A percentile compares a stretch with the other conserved stretches of the same genome.
phyloP scores from a whole-genome alignment of 192 early-diverging fungal species.

The Chytriomyces sp. region DNA sequence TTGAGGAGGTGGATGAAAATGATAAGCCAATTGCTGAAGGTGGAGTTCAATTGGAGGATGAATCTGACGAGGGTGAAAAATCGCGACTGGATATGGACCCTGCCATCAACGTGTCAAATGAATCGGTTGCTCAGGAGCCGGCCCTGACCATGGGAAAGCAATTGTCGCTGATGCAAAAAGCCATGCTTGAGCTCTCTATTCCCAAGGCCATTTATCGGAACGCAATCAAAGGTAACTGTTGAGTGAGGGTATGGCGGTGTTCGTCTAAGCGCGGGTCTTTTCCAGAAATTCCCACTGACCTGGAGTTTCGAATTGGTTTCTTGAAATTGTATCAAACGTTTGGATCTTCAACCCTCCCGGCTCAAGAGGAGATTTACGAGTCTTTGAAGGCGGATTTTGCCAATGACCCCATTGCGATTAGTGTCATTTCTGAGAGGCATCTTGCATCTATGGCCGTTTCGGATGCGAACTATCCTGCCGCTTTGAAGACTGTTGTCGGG shows the following conservation, averaged over 20 bases:
- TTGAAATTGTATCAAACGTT: constrained; percentile 65
- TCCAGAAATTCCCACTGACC: constrained; percentile 64
- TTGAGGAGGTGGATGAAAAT: constrained; percentile 39
- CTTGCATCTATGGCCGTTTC: constrained; percentile 43
- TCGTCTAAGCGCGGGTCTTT: background rate
- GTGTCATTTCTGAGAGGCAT: constrained; percentile 57
- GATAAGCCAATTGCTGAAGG: constrained; percentile 34
- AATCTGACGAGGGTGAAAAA: constrained; percentile 52
- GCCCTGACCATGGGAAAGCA: constrained; percentile 41
- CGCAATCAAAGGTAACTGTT: constrained; percentile 66
- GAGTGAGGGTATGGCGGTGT: background rate
- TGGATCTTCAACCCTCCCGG: constrained; percentile 48
- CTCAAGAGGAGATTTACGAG: constrained; percentile 48
- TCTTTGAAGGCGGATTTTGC: constrained; percentile 59
- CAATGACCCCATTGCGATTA: constrained; percentile 54
- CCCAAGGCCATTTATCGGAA: constrained; percentile 76
- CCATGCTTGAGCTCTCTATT: constrained; percentile 65
- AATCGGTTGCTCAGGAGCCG: constrained; percentile 45
- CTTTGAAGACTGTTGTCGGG: constrained; percentile 45
- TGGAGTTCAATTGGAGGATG: constrained; percentile 20
- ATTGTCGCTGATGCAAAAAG: constrained; percentile 50
- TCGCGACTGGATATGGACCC: constrained; percentile 50
- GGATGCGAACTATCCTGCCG: constrained; percentile 51
- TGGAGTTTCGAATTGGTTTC: constrained; percentile 76
- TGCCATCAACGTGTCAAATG: constrained; percentile 32